Evolutionary conservation across 805 yeast species (phyloP), one percentile per base, ranked within the genome.

Genomic region (Teunomyces lycoperdinae): DNA sequence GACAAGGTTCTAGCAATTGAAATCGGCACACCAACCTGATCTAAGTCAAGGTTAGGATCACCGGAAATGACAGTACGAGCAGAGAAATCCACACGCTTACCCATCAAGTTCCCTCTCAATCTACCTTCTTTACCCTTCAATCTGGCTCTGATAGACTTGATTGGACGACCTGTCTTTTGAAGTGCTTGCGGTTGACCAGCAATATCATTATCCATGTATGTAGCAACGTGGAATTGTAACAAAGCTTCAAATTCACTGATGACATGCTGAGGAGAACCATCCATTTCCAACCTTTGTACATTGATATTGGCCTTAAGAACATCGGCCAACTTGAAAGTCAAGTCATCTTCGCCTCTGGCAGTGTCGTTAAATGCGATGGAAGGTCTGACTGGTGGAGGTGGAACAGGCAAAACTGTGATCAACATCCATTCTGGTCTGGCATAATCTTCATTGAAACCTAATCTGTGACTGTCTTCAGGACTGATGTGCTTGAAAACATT

Each of bases 121-220:
- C 99, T 91, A 52, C 99, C 99, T 75, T 94, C 99, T 62, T 94
- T 94, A 76, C 99, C 99, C 85, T 94, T 94, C 60, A 94, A 79
- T 76, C 99, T 91, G n/a, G 99, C 98, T 74, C 99, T 85, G 60
- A 94, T 94, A 40, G 97, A 89, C 68, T 94, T 94, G 57, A 94
- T 95, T 2, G 99, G 99, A 71, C 99, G 87, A 49, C 99, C 99
- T 49, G 97, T 89, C 70, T 94, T 94, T 66, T 94, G 99, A 53
- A 94, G 79, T 30, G 99, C 99, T 69, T 92, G 99, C 0, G 99
- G 99, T 73, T 94, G 99, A 53, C 99, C 99, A 10, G 99, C 99
- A 70, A 94, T 94, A 73, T 94, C 98, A 67, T 94, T 94, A 73
- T 94, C 99, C 99, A 94, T 94, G 66, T 94, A 94, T 0, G 99